Base-by-base conservation (phyloP, 2,329 filamentous ascomycete genomes). In the Ophiocordyceps camponoti-leonardi region DNA sequence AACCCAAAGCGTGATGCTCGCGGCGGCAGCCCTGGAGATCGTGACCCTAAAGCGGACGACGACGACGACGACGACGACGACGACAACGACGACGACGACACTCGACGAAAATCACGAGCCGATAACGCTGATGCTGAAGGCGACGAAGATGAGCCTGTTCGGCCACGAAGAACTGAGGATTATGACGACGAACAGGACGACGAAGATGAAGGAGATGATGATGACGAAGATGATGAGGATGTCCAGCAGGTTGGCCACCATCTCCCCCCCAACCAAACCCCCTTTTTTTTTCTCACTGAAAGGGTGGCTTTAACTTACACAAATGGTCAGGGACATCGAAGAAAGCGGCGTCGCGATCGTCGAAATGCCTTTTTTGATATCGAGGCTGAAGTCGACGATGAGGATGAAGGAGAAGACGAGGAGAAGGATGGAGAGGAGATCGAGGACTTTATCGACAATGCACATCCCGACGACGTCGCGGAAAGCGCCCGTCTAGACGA, bases 351-450 rank as follows among this genome's bases (percentile, higher is more conserved):
- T 61, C 78, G 77, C 60, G 79, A 83, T 52, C 75, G 75, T 51
- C 78, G 86, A 51, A 85, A 86, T 54, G 81, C 83, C 57, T 95
- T 95, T 77, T 80, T 98, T 66, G 92, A 98, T 78, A 86, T 90
- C 57, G 92, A 98, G 71, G 92, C 92, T 61, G 92, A 95, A 66
- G 92, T 98, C 54, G 92, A 96, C 58, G 92, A 94, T 51, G 87
- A 94, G 55, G 87, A 94, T 54, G 84, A 86, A 53, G 81, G 76
- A 52, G 84, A 85, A 49, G 86, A 94, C 51, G 86, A 93, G 44
- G 90, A 95, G 54, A 86, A 93, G 54, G 87, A 94, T 46, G 79
- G 85, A 48, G 81, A 87, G 54, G 86, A 82, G 53, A 78, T 81
- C 45, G 86, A 86, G 47, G 83, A 85, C 52, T 86, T 92, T 59